A percentile compares a stretch with the other conserved stretches of the same genome.
Conservation (phyloP, 169 alveolate genomes). For the Fabrea salina region DNA sequence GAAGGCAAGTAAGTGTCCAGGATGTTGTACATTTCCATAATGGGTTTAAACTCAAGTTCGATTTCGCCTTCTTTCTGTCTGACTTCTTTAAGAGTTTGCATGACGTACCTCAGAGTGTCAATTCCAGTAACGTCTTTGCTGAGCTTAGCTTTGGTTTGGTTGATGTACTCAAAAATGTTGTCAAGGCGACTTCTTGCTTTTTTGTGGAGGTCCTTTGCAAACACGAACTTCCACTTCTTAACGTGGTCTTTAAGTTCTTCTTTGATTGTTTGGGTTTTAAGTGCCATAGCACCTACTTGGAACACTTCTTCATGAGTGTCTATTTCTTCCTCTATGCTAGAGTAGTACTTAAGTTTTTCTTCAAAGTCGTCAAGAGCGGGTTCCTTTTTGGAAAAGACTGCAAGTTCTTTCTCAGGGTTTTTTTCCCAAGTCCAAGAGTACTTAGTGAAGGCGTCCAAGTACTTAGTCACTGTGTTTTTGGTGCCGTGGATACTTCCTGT, state of each 20-base stretch:
- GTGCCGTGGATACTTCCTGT: slow-evolving; percentile 92
- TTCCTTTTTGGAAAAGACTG: slow-evolving; percentile 76
- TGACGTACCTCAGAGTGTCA: slow-evolving; percentile 89
- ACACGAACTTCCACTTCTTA: slow-evolving; percentile 84
- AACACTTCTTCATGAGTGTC: slow-evolving; percentile 72
- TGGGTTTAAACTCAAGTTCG: slow-evolving; percentile 90
- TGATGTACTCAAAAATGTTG: slow-evolving; percentile 56
- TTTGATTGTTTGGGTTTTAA: slow-evolving; percentile 73
- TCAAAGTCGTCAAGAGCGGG: slow-evolving; percentile 88
- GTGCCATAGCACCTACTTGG: slow-evolving; percentile 85
- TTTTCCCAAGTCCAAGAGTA: slow-evolving; percentile 89
- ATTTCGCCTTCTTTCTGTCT: slow-evolving; percentile 81
- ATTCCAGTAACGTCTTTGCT: slow-evolving; percentile 86
- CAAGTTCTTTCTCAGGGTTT: slow-evolving; percentile 77
- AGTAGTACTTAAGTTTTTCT: slow-evolving; percentile 81
- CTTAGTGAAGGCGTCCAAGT: slow-evolving; percentile 78
- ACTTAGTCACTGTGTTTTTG: slow-evolving; percentile 81
- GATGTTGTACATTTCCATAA: slow-evolving; percentile 88
- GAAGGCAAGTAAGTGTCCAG: slow-evolving; percentile 82
- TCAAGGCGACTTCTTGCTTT: slow-evolving; percentile 69
- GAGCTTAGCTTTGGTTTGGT: slow-evolving; percentile 69
- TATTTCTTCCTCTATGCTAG: slow-evolving; percentile 76
- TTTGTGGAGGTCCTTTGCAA: slow-evolving; percentile 86
- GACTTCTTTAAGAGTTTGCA: slow-evolving; percentile 88
- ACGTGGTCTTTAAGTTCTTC: slow-evolving; percentile 73